Base-by-base conservation (phyloP, 2,329 filamentous ascomycete species). In the Penicillium brevicompactum region DNA sequence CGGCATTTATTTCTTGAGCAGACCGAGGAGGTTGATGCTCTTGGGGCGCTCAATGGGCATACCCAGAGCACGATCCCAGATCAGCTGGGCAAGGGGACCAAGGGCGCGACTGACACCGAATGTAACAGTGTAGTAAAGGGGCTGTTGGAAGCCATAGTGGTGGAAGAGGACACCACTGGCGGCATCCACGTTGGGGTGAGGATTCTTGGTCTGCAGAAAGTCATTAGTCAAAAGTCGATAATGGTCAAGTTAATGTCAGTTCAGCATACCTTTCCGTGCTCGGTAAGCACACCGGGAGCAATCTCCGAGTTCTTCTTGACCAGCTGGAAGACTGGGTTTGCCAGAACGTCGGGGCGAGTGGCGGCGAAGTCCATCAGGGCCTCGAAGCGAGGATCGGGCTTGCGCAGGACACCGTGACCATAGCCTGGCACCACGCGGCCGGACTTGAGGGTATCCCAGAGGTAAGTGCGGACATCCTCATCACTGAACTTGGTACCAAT, bases 121-220 rank as follows among this genome's bases (percentile, higher is more conserved):
- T 5, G 85, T 87, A 9, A 85, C 85, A 14, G 85, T 88, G 80
- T 97, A 99, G 82, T 97, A 99, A 10, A 97, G 83, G 0, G 93
- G 96, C 80, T 97, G 91, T 74, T 90, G 89, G 86, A 99, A 96
- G 55, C 93, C 94, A 74, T 96, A 99, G 81, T 97, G 92, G 78
- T 97, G 88, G 86, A 99, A 97, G 46, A 99, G 83, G 5, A 97
- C 92, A 61, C 94, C 94, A 0, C 92, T 96, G 60, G 86, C 88
- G 46, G 89, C 92, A 76, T 99, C 94, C 59, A 99, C 94, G 74
- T 99, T 99, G 62, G 94, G 94, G 78, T 93, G 96, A 2, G 94
- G 92, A 80, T 96, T 96, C 84, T 96, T 96, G 64, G 92, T 96
- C 87, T 83, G 51, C 18, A 34, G 47, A 30, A 53, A 55, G 40